Percentiles rank a stretch among this genome's conserved stretches.
Conservation (phyloP, 1,284 basidiomycete genomes). For the Ceratorhiza oryzae-sativae region DNA sequence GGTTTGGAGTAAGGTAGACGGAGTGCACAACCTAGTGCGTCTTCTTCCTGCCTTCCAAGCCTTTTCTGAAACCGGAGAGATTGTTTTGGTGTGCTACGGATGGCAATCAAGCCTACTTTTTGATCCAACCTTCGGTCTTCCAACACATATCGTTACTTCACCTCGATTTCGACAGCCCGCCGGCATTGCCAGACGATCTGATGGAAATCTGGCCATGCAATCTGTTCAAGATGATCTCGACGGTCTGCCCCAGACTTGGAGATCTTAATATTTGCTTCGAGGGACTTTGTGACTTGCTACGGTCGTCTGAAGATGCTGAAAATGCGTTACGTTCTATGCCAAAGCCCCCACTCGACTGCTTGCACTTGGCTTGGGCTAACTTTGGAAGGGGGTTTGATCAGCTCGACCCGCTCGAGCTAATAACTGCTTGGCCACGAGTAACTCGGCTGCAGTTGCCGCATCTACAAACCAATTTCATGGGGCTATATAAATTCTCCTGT, state of each 20-base stretch:
- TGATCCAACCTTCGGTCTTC: background rate
- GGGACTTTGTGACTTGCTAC: too few relatives aligned
- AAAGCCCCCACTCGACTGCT: background rate
- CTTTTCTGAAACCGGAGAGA: background rate
- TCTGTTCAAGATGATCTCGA: background rate
- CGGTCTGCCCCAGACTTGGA: background rate
- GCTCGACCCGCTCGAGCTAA: background rate
- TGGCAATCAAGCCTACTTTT: background rate
- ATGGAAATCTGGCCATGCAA: background rate
- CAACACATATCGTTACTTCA: background rate
- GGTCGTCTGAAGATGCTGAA: background rate
- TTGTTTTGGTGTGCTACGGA: background rate
- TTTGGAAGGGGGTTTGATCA: background rate
- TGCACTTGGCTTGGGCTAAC: background rate
- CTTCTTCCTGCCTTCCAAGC: conserved; percentile 4
- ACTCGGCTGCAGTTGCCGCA: background rate
- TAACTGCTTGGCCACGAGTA: background rate
- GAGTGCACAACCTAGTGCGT: conserved; percentile 1
- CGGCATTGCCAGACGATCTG: background rate
- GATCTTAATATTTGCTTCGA: background rate
- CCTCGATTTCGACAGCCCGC: background rate
- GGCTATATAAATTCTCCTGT: background rate
- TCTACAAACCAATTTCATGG: background rate
- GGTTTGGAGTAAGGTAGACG: background rate
- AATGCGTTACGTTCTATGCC: background rate